Evolutionary conservation across 345 rosid species (phyloP).

Genomic region (Erysimum cheiranthoides): DNA sequence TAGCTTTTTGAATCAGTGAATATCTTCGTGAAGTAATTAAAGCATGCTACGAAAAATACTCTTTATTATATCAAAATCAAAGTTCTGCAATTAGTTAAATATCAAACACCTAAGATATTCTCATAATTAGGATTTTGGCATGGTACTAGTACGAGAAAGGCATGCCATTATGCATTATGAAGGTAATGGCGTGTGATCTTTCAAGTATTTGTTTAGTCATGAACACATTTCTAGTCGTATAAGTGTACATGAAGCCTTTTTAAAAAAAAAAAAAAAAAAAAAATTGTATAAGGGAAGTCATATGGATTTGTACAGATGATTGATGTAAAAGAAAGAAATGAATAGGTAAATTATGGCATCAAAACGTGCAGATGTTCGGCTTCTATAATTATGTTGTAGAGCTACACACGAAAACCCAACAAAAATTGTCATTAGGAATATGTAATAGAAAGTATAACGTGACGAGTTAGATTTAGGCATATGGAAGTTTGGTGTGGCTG

Average conservation of each 20-base stretch:
- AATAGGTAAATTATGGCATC: conserved; percentile 1
- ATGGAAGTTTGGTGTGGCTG: conserved; percentile 41
- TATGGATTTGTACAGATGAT: not conserved
- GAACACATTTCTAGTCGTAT: not conserved
- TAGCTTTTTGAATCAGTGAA: not conserved
- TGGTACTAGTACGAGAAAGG: conserved; percentile 14
- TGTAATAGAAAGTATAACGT: conserved; percentile 31
- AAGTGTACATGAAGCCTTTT: not conserved
- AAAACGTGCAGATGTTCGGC: conserved; percentile 20
- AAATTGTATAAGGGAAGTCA: not conserved
- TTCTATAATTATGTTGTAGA: conserved; percentile 5
- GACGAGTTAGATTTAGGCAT: conserved; percentile 29
- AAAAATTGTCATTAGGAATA: not conserved
- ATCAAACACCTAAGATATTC: not conserved
- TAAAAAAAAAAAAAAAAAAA: not conserved
- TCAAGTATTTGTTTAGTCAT: not conserved
- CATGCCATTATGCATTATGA: not conserved
- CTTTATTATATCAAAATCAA: not conserved
- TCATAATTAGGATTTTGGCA: conserved; percentile 11
- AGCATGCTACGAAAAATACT: not conserved
- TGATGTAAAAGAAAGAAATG: not conserved
- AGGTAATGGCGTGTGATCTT: conserved; percentile 6
- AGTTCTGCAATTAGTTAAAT: not conserved
- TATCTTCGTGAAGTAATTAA: not conserved
- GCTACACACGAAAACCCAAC: conserved; percentile 27